Conservation (phyloP, 495 filamentous ascomycete genomes). For the Aspergillus diversus region DNA sequence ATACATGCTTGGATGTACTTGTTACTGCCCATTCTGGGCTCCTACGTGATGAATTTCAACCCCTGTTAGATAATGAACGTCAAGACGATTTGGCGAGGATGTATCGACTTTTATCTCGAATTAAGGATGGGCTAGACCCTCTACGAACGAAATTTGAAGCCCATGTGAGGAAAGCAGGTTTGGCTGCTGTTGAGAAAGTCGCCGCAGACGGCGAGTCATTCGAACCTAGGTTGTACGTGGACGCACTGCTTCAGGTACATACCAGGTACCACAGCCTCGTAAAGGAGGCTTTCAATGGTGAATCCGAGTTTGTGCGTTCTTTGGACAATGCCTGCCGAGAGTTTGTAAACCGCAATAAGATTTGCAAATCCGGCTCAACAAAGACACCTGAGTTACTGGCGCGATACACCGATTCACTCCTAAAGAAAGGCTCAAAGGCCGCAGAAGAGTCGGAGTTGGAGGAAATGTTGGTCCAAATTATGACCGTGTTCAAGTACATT, state of each 20-base stretch:
- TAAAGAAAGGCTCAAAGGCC: conserved; percentile 90
- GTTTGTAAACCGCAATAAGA: conserved; percentile 95
- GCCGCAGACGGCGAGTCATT: conserved; percentile 85
- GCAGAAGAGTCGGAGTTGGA: conserved; percentile 94
- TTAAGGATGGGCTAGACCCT: conserved; percentile 90
- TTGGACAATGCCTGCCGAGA: conserved; percentile 97
- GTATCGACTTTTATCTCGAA: conserved; percentile 90
- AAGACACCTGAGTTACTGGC: conserved; percentile 93
- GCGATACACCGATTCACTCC: conserved; percentile 91
- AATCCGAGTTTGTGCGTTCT: conserved; percentile 95
- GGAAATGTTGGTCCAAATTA: conserved; percentile 88
- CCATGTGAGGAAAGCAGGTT: conserved; percentile 87
- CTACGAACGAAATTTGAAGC: conserved; percentile 86
- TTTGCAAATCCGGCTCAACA: conserved; percentile 89
- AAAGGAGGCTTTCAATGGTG: conserved; percentile 88
- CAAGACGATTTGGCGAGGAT: conserved; percentile 95
- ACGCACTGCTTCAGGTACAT: conserved; percentile 92
- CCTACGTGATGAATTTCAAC: conserved; percentile 93
- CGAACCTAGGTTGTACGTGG: conserved; percentile 95
- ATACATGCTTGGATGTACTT: conserved; percentile 83
- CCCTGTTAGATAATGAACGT: conserved; percentile 91
- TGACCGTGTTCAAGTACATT: conserved; percentile 99
- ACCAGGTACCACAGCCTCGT: conserved; percentile 90
- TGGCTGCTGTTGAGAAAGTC: conserved; percentile 88
- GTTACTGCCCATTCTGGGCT: conserved; percentile 84